Base-by-base conservation (phyloP, 2,329 filamentous ascomycete species). In the Colletotrichum tofieldiae region DNA sequence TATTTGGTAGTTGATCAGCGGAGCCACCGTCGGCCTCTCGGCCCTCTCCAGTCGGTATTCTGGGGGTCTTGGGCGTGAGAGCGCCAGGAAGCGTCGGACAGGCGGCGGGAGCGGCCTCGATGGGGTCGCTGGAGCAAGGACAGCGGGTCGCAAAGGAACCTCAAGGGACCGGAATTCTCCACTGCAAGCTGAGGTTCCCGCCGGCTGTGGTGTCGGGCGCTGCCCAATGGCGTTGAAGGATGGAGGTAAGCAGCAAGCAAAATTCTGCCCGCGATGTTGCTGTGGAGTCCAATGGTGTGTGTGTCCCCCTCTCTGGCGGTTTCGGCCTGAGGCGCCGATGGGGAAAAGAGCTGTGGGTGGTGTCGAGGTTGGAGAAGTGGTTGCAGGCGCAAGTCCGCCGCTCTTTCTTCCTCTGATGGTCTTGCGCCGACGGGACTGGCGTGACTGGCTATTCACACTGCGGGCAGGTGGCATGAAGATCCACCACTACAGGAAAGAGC, bases 1-100 rank as follows among this genome's bases (percentile, higher is more conserved):
- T 41, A 18, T 52, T 39, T 63, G 54, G 59, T 14, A 41, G 70
- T 55, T 72, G 70, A 72, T 72, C 70, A 60, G 70, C 65, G 66
- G 65, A 65, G 59, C 52, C n/a, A 37, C 29, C 52, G 32, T 37
- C 8, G 32, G 16, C 20, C 20, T 35, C 52, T 41, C 61, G 55
- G 12, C 8, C 14, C 51, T 59, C 37, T 67, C 64, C 43, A 26
- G 63, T 56, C 55, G 41, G 55, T 67, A 35, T 43, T 26, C 63
- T 20, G n/a, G 23, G 43, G 23, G 43, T 43, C 41, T 43, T 43
- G 41, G 41, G 41, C 41, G 41, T 43, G 41, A 43, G 20, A 14
- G 41, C 16, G 23, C 41, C 18, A 43, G 58, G 56, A 12, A 60
- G 23, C 9, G 35, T 65, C 61, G 49, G 61, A 39, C 61, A 55